These are phyloP conservation scores for Blastocystis sp. DNA, from an alignment of 352 stramenopile species.

Conservation along the genomic window DNA sequence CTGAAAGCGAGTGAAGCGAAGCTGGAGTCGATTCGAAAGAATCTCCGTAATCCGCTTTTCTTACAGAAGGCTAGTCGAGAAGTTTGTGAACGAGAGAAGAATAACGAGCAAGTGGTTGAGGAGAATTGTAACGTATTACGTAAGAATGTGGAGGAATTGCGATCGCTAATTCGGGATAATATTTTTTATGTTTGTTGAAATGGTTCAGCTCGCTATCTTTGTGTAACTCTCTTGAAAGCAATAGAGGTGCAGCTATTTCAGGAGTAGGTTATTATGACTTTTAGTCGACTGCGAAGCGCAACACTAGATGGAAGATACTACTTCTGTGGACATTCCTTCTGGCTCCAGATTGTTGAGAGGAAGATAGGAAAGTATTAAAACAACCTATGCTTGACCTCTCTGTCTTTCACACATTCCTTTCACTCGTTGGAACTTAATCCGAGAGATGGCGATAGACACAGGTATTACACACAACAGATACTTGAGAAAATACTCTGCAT, in stretches of 20 bases:
- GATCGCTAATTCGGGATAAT: not conserved
- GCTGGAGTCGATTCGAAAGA: not conserved
- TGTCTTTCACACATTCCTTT: no score
- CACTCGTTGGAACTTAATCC: no score
- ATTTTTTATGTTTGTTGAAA: not conserved
- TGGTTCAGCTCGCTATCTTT: not conserved
- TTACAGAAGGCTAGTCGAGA: not conserved
- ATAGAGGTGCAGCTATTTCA: not conserved
- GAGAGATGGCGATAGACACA: no score
- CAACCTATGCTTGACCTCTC: no score
- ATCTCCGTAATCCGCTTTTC: constrained; percentile 49
- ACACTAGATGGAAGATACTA: no score
- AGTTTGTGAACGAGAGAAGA: not conserved
- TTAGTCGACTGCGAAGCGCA: no score
- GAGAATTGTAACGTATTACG: not conserved
- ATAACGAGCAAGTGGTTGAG: not conserved
- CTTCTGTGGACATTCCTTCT: no score
- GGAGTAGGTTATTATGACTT: no score
- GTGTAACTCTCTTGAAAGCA: not conserved
- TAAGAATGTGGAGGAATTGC: not conserved
- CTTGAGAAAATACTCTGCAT: no score
- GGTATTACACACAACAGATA: no score
- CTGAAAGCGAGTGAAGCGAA: not conserved
- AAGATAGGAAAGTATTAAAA: no score
- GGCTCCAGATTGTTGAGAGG: no score